Base-by-base conservation (phyloP, 1,139 yeast species). In the Eremothecium coryli region DNA sequence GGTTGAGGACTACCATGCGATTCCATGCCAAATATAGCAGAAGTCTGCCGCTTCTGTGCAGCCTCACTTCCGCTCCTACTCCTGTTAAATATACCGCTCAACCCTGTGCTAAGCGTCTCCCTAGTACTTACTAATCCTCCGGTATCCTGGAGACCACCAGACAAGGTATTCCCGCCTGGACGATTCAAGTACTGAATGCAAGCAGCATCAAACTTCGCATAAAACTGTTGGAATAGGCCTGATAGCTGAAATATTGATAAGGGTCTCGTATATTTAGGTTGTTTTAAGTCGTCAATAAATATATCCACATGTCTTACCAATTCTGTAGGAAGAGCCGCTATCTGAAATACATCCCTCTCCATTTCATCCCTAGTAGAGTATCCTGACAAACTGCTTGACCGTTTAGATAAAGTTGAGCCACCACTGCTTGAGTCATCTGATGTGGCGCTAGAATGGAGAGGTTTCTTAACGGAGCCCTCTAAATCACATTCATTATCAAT, bases 211-310 rank as follows among this genome's bases (percentile, higher is more conserved):
- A 56, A 54, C 21, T 45, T 43, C 2, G 35, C 30, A 45, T 74
- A 76, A 44, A 76, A 75, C 20, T 60, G 61, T 44, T 73, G 80
- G 43, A 73, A 76, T 23, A 75, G 49, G 16, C 61, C 58, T 0
- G 77, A 62, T 23, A 76, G 59, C 41, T 74, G 77, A 28, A 63
- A 60, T 10, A 72, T 66, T 3, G 68, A 65, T 36, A 75, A 52
- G 0, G 82, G 81, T 31, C 65, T 64, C 21, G 63, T 56, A 44
- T 73, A 74, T 42, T 67, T 66, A 2, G 82, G 82, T 42, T 70
- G 73, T 43, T 68, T 71, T 24, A 75, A 55, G 34, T 70, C 73
- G 30, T 56, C 56, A 14, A 72, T 54, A 45, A 75, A 75, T 9
- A 48, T 39, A 26, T 68, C 70, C 18, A 70, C 52, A 26, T 48